phyloP scores from a whole-genome alignment of 257 asterid species.

The Solanum megistacrolobum region DNA sequence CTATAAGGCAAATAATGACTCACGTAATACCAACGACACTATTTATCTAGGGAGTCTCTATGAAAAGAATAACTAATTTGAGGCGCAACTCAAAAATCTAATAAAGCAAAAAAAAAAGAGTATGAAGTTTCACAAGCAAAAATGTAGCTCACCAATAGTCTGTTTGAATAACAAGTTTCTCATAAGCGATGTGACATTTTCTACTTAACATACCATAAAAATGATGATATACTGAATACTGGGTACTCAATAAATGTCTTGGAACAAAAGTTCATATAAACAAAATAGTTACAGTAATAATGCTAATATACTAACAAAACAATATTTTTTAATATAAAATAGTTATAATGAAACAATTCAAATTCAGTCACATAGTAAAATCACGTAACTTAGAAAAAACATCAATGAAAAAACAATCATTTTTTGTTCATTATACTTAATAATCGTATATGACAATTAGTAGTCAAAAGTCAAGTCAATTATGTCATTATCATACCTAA shows the following conservation, averaged over 20 bases:
- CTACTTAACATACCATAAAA: neutral
- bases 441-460: neutral
- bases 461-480: neutral
- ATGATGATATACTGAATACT: too few relatives aligned
- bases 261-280: neutral
- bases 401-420: too few relatives aligned
- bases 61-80: neutral
- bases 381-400: neutral
- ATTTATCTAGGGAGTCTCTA: neutral
- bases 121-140: neutral
- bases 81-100: neutral
- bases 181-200: neutral
- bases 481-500: neutral
- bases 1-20: neutral
- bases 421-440: neutral
- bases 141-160: neutral
- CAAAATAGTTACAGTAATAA: too few relatives aligned
- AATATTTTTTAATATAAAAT: too few relatives aligned
- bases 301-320: neutral
- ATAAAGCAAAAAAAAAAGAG: too few relatives aligned
- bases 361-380: neutral
- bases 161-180: too few relatives aligned
- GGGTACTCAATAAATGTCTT: too few relatives aligned
- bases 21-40: neutral
- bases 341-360: neutral